Evolutionary conservation across 164 flowering plant genomes (phyloP), one percentile per base, ranked within the genome.

Genomic region (Sedum album): DNA sequence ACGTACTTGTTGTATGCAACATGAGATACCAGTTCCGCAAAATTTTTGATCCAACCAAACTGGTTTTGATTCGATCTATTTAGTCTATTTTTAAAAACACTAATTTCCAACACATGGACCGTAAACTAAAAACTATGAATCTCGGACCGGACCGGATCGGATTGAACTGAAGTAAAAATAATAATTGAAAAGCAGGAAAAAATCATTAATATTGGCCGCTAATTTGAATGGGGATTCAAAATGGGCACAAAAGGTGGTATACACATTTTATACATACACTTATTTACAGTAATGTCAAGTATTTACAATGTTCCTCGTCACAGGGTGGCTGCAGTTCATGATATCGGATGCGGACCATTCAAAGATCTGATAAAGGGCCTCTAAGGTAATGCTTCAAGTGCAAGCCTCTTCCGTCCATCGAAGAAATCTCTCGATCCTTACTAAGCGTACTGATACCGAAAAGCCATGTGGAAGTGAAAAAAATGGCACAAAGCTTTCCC

Each of bases 401-500:
- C 25, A 21, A 23, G 26, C 26, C 57, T 51, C 25, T n/a, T 51
- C 10, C 57, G 0, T 26, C 25, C 9, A 23, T n/a, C 6, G 57
- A 51, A 23, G 57, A 51, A 51, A 9, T 21, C 23, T 51, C 57
- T 26, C 26, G 57, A 51, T 21, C 26, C 11, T 35, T 30, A 14
- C 31, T 55, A 10, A 26, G n/a, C 6, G 35, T 4, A 28, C 20
- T 28, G 62, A 57, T 44, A 44, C 14, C 14, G 17, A 44, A 44
- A 17, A 44, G 49, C 49, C 49, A 44, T 44, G 49, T 44, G 49
- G 49, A 44, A 15, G 79, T 75, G 44, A 81, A 80, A 6, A 76
- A 31, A 2, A 82, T 75, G 2, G 81, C 80, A 46, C 71, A 73
- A 42, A 68, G 0, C 73, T 75, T 82, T 0, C 83, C 85, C 75